phyloP scores from a whole-genome alignment of 305 asterid genomes.

The Fraxinus angustifolia region DNA sequence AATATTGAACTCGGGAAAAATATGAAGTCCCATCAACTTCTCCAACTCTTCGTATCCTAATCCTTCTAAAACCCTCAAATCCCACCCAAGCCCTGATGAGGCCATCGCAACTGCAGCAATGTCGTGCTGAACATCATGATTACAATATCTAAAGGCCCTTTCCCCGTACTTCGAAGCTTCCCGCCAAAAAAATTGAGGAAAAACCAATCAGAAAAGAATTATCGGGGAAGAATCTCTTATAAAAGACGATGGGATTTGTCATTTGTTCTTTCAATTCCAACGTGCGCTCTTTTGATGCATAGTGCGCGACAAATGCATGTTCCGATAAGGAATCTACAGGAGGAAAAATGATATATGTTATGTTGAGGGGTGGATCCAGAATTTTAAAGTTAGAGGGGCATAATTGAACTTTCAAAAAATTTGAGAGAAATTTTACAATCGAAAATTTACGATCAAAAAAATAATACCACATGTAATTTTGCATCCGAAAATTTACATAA shows the following conservation, averaged over 20 bases:
- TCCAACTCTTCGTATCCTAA: slow-evolving; percentile 61
- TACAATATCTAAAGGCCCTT: slow-evolving; percentile 95
- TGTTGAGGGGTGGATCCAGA: too few relatives aligned
- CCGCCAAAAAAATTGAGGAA: slow-evolving; percentile 80
- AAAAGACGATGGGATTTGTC: slow-evolving; percentile 46
- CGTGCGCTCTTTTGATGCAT: slow-evolving; percentile 85
- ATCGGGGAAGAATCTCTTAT: slow-evolving; percentile 43
- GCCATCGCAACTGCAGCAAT: slow-evolving; percentile 80
- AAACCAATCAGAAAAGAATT: slow-evolving; percentile 64
- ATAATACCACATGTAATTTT: too few relatives aligned
- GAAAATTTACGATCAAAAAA: too few relatives aligned
- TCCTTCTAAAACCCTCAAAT: slow-evolving; percentile 72
- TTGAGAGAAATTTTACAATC: too few relatives aligned
- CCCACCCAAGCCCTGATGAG: slow-evolving; percentile 92
- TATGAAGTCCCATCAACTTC: slow-evolving; percentile 64
- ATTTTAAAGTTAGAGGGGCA: too few relatives aligned
- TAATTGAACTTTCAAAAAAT: too few relatives aligned
- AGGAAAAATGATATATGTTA: slow-evolving; percentile 66
- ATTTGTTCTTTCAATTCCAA: slow-evolving; percentile 73
- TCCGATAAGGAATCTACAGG: slow-evolving; percentile 48
- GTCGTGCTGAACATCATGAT: slow-evolving; percentile 94
- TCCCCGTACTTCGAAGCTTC: slow-evolving; percentile 98
- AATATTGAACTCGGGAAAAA: slow-evolving; percentile 39
- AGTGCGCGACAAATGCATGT: slow-evolving; percentile 66
- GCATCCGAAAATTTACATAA: too few relatives aligned